Percentiles rank a stretch among this genome's conserved stretches.
These are phyloP conservation scores for Aegilops bicornis DNA, from an alignment of 176 grass and related monocot genomes.

Conservation along the genomic window DNA sequence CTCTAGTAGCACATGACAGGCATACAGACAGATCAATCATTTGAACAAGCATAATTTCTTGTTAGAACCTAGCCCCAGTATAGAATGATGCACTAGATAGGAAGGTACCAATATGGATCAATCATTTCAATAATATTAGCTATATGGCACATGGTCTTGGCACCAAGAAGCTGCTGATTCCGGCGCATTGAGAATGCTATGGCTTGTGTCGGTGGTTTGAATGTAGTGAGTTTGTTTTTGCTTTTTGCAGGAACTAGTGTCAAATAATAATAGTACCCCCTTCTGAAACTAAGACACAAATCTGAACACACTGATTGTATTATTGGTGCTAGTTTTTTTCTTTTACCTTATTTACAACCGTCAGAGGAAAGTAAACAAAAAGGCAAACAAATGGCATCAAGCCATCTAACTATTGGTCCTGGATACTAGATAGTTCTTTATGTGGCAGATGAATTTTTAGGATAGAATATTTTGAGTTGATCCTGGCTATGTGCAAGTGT, in stretches of 20 bases:
- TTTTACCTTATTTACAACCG: neutral
- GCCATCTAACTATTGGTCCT: neutral
- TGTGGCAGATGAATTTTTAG: neutral
- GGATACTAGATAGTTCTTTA: neutral
- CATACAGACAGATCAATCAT: neutral
- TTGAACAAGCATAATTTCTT: neutral
- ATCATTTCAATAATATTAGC: neutral
- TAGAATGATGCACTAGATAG: neutral
- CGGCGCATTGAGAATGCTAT: neutral
- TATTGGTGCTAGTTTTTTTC: neutral
- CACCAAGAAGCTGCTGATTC: neutral
- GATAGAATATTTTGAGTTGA: neutral
- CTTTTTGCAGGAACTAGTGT: neutral
- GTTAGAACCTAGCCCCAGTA: neutral
- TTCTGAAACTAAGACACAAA: too few species aligned
- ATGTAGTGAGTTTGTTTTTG: conserved; percentile 23
- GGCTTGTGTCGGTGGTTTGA: neutral
- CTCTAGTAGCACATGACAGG: neutral
- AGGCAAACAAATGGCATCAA: neutral
- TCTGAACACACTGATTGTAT: neutral
- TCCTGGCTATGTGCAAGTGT: neutral
- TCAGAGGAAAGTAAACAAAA: neutral
- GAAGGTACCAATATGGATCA: neutral
- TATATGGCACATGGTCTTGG: neutral
- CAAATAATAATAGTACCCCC: neutral